phyloP scores from a whole-genome alignment of 2,329 filamentous ascomycete species.

The Botrytis fabae region DNA sequence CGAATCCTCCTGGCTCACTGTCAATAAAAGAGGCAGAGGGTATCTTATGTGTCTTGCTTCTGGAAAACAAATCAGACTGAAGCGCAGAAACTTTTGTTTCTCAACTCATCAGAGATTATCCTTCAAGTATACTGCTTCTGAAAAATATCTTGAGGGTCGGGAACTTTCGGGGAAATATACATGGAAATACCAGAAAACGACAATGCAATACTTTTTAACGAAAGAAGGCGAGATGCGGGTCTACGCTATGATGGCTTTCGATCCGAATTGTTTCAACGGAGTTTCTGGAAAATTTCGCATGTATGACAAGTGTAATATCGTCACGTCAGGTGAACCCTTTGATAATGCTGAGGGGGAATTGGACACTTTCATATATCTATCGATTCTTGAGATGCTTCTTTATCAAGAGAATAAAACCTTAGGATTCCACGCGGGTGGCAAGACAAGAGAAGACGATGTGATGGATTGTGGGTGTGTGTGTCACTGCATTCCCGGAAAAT shows the following conservation, averaged over 20 bases:
- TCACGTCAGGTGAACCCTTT: neutral
- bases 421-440: neutral
- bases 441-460: neutral
- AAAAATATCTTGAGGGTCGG: neutral
- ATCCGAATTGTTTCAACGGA: neutral
- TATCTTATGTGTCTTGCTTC: neutral
- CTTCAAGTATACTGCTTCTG: constrained; percentile 2
- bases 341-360: neutral
- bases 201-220: neutral
- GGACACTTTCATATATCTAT: neutral
- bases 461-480: neutral
- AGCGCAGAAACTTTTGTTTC: neutral
- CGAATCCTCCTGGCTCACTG: neutral
- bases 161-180: neutral
- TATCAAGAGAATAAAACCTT: neutral
- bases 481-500: neutral
- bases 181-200: neutral
- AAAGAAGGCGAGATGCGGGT: neutral
- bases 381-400: neutral
- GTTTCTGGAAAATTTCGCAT: neutral
- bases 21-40: neutral
- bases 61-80: neutral
- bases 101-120: neutral
- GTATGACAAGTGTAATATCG: neutral
- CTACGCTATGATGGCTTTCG: neutral